phyloP scores from a whole-genome alignment of 2,329 filamentous ascomycete genomes.

The Fusarium sublunatum region DNA sequence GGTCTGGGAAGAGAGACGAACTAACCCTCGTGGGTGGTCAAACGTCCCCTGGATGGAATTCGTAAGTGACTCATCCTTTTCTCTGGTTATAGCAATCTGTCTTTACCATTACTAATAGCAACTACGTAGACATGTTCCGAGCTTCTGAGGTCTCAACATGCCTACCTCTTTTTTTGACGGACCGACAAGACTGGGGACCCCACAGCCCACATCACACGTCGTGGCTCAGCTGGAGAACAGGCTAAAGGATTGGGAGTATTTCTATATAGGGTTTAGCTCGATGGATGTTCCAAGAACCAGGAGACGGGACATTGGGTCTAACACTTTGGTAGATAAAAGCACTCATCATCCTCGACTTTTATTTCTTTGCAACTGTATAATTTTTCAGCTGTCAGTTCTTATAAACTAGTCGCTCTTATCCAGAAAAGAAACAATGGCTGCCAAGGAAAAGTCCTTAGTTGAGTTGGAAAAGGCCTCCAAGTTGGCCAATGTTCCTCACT shows the following conservation, averaged over 20 bases:
- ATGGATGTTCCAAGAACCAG: neutral
- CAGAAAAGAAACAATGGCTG: conserved; percentile 11
- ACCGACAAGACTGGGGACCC: neutral
- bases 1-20: conserved; percentile 42
- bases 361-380: fast-evolving
- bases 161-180: conserved; percentile 38
- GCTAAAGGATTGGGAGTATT: conserved; percentile 18
- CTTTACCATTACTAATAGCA: neutral
- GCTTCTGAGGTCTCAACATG: conserved; percentile 29
- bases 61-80: conserved; percentile 25
- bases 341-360: fast-evolving
- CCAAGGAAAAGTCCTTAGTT: conserved; percentile 12
- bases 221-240: neutral
- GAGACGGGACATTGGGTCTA: neutral
- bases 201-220: neutral
- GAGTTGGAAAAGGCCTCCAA: conserved; percentile 33
- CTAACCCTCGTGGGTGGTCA: conserved; percentile 24
- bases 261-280: conserved; percentile 26
- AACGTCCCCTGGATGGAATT: conserved; percentile 48
- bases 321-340: neutral
- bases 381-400: fast-evolving
- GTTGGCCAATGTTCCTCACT: conserved; percentile 64
- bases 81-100: neutral
- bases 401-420: fast-evolving
- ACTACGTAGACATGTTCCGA: conserved; percentile 30